phyloP scores from a whole-genome alignment of 495 filamentous ascomycete species.

The Xylaria bambusicola region DNA sequence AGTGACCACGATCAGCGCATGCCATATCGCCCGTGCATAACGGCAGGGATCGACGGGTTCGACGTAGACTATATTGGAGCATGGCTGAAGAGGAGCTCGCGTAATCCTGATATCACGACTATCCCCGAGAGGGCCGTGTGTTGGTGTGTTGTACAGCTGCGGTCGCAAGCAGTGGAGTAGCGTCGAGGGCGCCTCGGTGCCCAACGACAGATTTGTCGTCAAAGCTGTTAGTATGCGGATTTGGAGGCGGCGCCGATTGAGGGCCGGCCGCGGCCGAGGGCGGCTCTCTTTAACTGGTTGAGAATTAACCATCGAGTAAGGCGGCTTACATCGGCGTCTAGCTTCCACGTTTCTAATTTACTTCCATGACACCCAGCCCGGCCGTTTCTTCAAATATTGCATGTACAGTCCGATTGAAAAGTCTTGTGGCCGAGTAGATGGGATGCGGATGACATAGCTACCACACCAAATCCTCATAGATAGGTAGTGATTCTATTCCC shows the following conservation, averaged over 20 bases:
- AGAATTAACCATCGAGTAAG: constrained; percentile 31
- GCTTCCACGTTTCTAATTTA: constrained; percentile 12
- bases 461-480: too few species aligned
- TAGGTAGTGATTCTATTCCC: background rate
- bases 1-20: constrained; percentile 8
- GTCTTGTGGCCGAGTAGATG: background rate
- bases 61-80: constrained; percentile 14
- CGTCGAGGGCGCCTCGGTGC: constrained; percentile 49
- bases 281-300: constrained; percentile 29
- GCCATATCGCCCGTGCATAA: constrained; percentile 13
- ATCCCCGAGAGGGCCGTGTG: constrained; percentile 14
- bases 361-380: constrained; percentile 9
- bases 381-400: background rate
- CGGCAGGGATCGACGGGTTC: constrained; percentile 15
- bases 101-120: constrained; percentile 14
- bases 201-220: constrained; percentile 42
- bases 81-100: constrained; percentile 13
- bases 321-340: constrained; percentile 22
- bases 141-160: constrained; percentile 54
- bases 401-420: constrained; percentile 1
- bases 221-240: constrained; percentile 32
- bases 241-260: constrained; percentile 30
- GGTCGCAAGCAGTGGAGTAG: constrained; percentile 42
- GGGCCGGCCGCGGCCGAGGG: constrained; percentile 26
- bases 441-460: background rate